Conservation (phyloP, 495 filamentous ascomycete genomes). For the Choiromyces venosus region DNA sequence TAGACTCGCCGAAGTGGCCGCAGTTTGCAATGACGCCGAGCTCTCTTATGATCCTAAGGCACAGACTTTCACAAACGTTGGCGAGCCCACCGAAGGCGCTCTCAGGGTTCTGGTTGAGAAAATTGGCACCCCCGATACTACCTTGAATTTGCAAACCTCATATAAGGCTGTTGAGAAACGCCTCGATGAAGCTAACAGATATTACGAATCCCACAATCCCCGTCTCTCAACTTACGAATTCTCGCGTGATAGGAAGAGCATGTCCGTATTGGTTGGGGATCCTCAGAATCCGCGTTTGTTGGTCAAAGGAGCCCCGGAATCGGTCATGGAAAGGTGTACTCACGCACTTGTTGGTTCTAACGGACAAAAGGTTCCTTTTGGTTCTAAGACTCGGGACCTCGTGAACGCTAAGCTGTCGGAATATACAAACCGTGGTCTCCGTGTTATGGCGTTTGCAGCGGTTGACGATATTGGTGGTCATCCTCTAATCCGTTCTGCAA, state of each 20-base stretch:
- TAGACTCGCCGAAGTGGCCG: slow-evolving; percentile 79
- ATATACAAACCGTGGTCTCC: slow-evolving; percentile 85
- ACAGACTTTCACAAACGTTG: slow-evolving; percentile 72
- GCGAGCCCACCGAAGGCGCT: slow-evolving; percentile 94
- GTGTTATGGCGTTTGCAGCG: slow-evolving; percentile 87
- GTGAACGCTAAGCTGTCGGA: slow-evolving; percentile 73
- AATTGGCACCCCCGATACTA: slow-evolving; percentile 64
- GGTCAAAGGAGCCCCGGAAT: slow-evolving; percentile 95
- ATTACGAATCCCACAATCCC: slow-evolving; percentile 70
- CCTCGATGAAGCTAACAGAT: slow-evolving; percentile 72
- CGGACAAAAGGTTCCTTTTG: slow-evolving; percentile 67
- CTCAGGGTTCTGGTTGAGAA: slow-evolving; percentile 90
- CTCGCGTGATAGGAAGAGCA: slow-evolving; percentile 96
- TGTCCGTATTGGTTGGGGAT: slow-evolving; percentile 85
- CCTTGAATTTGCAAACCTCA: slow-evolving; percentile 52
- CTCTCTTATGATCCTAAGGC: slow-evolving; percentile 75
- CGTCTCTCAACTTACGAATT: slow-evolving; percentile 91
- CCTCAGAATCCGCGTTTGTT: slow-evolving; percentile 69
- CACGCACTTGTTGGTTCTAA: slow-evolving; percentile 66
- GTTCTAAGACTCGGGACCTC: slow-evolving; percentile 59
- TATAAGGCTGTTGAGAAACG: slow-evolving; percentile 52
- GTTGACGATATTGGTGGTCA: slow-evolving; percentile 66
- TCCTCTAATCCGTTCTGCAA: slow-evolving; percentile 64
- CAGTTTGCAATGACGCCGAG: slow-evolving; percentile 82
- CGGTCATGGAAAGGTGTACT: slow-evolving; percentile 85